These are phyloP conservation scores for Magnolia officinalis DNA, from an alignment of 164 flowering plant species.

Conservation along the genomic window DNA sequence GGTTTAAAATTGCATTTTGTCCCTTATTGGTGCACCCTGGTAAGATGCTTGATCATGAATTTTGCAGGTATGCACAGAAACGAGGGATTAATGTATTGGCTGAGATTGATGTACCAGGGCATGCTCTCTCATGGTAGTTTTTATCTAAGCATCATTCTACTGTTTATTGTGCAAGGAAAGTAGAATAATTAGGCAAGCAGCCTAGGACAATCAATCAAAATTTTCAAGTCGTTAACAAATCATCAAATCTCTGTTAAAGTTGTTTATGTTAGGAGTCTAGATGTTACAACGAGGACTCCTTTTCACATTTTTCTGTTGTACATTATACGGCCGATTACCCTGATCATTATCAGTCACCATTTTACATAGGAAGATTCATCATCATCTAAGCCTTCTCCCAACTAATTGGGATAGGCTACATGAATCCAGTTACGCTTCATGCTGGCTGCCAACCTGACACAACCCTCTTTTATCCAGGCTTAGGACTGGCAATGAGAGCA, in stretches of 20 bases:
- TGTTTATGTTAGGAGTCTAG: not conserved
- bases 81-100: conserved; percentile 77
- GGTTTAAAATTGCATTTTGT: not conserved
- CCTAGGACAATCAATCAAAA: not conserved
- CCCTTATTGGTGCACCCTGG: not conserved
- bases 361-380: no score
- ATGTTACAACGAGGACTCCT: not conserved
- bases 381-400: no score
- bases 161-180: not conserved
- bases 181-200: not conserved
- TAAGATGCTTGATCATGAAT: conserved; percentile 7
- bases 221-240: not conserved
- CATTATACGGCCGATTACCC: no score
- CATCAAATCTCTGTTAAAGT: not conserved
- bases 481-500: no score
- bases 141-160: not conserved
- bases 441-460: no score
- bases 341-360: no score
- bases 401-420: no score
- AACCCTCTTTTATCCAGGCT: no score
- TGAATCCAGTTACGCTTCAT: no score
- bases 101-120: conserved; percentile 91
- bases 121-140: conserved; percentile 69
- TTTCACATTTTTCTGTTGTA: no score
- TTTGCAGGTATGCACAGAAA: conserved; percentile 66